Base-by-base conservation (phyloP, 768 basidiomycete species). In the Termitomyces sp. region DNA sequence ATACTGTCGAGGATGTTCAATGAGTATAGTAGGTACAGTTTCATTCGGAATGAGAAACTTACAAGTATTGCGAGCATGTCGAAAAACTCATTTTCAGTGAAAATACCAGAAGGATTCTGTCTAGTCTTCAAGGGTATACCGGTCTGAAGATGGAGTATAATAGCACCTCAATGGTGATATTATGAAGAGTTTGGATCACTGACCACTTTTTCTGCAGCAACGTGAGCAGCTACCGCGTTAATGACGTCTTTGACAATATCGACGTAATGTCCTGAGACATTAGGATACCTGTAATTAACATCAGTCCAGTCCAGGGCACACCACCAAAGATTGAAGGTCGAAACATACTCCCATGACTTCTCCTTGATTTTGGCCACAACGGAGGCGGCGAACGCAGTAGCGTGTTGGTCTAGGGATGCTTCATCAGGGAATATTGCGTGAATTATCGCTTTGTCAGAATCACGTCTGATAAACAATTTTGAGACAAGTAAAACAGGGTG, bases 221-320 rank as follows among this genome's bases (percentile, higher is more conserved):
- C 77, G 54, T 77, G 72, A 0, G 74, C 71, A 3, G 71, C 67
- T 20, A 73, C 69, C 10, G 76, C 66, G 53, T 81, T 80, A 65
- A 80, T 70, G 12, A 83, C 79, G 57, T 80, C 77, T 40, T 73
- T 70, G 18, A 80, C 76, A 57, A 83, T 72, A 61, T 84, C 78
- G 55, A 83, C 64, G 36, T 72, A 74, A 43, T 62, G 70, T 38
- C 73, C 75, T 8, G 69, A 62, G 18, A 71, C 59, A 32, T 70
- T 70, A n/a, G 67, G 59, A 51, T 73, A 72, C 26, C 67, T 67
- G 16, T 35, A 43, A n/a, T 49, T 4, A 36, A 10, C 30, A 30
- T 30, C 35, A n/a, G 5, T 20, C 12, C 10, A 40, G 18, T 30
- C 12, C 18, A 28, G 26, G n/a, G 30, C 4, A 66, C 70, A 14